Percentiles rank a stretch among this genome's conserved stretches.
Evolutionary conservation across 495 filamentous ascomycete species (phyloP).

Genomic region (Aspergillus cavernicola): DNA sequence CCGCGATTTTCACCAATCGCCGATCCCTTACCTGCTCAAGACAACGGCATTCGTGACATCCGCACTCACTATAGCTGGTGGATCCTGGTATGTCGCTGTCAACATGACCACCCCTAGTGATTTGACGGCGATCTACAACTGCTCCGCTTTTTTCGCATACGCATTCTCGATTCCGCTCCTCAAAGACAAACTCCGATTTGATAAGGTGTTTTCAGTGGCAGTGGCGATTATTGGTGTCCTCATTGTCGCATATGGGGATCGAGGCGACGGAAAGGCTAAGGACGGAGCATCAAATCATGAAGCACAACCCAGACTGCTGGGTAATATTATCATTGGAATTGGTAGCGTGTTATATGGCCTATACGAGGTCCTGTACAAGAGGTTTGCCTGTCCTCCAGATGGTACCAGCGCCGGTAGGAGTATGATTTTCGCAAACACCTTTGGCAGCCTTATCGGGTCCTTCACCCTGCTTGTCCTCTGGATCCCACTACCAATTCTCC

Average conservation of each 20-base stretch:
- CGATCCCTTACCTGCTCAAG: conserved; percentile 68
- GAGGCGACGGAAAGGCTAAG: conserved; percentile 42
- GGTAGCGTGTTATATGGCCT: conserved; percentile 93
- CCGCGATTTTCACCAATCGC: conserved; percentile 48
- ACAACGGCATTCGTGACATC: conserved; percentile 78
- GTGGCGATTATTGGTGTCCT: conserved; percentile 87
- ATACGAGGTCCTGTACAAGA: conserved; percentile 96
- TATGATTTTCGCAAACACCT: conserved; percentile 89
- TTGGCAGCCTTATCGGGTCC: conserved; percentile 77
- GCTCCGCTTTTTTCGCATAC: conserved; percentile 97
- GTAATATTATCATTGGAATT: conserved; percentile 90
- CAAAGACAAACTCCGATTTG: conserved; percentile 71
- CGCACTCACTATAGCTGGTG: conserved; percentile 84
- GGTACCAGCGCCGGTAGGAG: conserved; percentile 73
- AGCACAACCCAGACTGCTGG: conserved; percentile 60
- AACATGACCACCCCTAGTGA: conserved; percentile 88
- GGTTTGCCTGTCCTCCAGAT: conserved; percentile 85
- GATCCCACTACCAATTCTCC: conserved; percentile 85
- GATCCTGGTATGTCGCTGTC: conserved; percentile 95
- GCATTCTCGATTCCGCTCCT: conserved; percentile 88
- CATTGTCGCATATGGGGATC: conserved; percentile 87
- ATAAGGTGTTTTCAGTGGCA: conserved; percentile 78
- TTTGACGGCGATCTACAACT: conserved; percentile 97
- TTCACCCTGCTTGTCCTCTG: conserved; percentile 87
- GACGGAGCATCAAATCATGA: conserved; percentile 48